Conservation (phyloP, 2,329 filamentous ascomycete species). For the Dichotomopilus funicola region DNA sequence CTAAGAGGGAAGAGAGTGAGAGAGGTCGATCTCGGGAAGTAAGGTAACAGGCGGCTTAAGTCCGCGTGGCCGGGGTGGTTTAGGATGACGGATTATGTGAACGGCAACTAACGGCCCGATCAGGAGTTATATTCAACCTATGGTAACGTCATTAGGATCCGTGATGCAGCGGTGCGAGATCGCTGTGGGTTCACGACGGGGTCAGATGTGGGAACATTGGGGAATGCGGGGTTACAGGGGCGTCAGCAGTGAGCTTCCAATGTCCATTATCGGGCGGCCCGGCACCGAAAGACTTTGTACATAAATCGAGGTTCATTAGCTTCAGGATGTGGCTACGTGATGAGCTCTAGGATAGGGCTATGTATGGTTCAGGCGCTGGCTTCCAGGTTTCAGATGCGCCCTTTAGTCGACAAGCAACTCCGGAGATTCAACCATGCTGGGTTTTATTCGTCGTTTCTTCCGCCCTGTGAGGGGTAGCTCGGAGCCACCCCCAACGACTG, state of each 20-base stretch:
- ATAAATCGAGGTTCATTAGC: no score
- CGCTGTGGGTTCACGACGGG: background rate
- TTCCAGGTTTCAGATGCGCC: background rate
- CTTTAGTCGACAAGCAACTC: background rate
- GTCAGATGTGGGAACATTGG: background rate
- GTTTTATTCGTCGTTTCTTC: background rate
- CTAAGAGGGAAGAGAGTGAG: background rate
- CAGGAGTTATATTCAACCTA: no score
- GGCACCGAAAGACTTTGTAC: no score
- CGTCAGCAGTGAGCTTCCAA: background rate
- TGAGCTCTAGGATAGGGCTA: no score
- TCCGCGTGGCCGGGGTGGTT: background rate
- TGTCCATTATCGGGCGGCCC: no score
- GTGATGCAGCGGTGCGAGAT: background rate
- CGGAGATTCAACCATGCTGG: background rate
- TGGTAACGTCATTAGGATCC: no score
- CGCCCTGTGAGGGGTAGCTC: background rate
- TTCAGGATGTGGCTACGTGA: no score
- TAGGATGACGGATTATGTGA: constrained; percentile 4
- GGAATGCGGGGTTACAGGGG: constrained; percentile 9
- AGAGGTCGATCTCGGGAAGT: background rate
- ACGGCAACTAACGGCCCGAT: constrained; percentile 9
- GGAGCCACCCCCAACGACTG: background rate
- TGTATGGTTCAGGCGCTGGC: background rate
- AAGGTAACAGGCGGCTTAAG: background rate